Conservation (phyloP, 352 stramenopile genomes). For the Globisporangium rhizosaccharum region DNA sequence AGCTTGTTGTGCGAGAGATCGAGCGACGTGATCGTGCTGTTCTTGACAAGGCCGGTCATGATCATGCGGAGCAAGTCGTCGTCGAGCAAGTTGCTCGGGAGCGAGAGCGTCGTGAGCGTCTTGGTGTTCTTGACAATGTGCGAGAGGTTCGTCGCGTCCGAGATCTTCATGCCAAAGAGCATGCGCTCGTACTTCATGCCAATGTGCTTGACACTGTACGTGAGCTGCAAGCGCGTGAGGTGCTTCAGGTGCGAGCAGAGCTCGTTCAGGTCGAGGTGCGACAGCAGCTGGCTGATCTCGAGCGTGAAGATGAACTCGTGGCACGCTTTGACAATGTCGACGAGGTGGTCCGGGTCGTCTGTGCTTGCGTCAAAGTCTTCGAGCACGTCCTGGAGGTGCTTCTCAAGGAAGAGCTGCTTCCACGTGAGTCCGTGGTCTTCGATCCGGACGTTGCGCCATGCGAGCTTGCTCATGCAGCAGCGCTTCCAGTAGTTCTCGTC, state of each 20-base stretch:
- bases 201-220: slow-evolving; percentile 87
- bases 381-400: slow-evolving; percentile 64
- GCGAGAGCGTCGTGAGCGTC: slow-evolving; percentile 85
- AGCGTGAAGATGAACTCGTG: slow-evolving; percentile 90
- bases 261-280: slow-evolving; percentile 86
- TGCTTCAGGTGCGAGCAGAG: slow-evolving; percentile 85
- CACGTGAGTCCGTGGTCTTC: slow-evolving; percentile 88
- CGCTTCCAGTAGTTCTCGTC: slow-evolving; percentile 95
- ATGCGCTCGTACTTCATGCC: slow-evolving; percentile 95
- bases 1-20: slow-evolving; percentile 96
- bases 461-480: slow-evolving; percentile 71
- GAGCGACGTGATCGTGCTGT: slow-evolving; percentile 89
- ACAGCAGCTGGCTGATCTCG: slow-evolving; percentile 83
- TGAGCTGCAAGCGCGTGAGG: slow-evolving; percentile 80
- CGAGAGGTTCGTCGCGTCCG: slow-evolving; percentile 86
- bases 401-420: slow-evolving; percentile 92
- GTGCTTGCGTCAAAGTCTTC: slow-evolving; percentile 64
- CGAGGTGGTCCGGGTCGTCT: slow-evolving; percentile 54
- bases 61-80: slow-evolving; percentile 92
- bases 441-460: slow-evolving; percentile 90
- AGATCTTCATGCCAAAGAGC: slow-evolving; percentile 95
- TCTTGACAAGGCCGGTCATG: slow-evolving; percentile 91
- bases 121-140: slow-evolving; percentile 80
- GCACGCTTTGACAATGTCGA: slow-evolving; percentile 66
- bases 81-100: slow-evolving; percentile 89